Conservation (phyloP, 75 land plant species). For the Cryptomeria japonica region DNA sequence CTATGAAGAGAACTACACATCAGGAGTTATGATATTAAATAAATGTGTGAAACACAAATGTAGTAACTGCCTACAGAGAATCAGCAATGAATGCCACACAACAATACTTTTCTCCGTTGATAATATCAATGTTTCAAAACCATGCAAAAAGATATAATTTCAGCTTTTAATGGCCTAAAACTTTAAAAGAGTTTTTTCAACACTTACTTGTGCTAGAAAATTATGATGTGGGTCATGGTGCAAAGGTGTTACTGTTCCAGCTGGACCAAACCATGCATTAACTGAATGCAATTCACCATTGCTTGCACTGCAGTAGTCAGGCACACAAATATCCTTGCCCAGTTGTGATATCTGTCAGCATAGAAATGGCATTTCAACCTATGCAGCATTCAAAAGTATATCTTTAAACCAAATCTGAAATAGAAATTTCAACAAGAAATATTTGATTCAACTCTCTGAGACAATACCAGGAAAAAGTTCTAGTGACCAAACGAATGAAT, state of each 20-base stretch:
- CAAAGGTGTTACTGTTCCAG: slow-evolving; percentile 94
- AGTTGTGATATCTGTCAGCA: slow-evolving; percentile 75
- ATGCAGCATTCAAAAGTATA: slow-evolving; percentile 1
- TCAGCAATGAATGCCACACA: background rate
- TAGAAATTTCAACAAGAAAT: background rate
- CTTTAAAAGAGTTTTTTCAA: background rate
- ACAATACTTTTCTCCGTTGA: background rate
- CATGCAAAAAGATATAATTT: background rate
- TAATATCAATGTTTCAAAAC: background rate
- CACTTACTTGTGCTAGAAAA: slow-evolving; percentile 82
- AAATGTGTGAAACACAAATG: background rate
- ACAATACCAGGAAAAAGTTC: background rate
- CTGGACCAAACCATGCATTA: slow-evolving; percentile 99
- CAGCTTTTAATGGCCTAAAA: background rate
- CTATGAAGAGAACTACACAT: background rate
- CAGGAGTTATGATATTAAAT: background rate
- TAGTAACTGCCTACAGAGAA: background rate
- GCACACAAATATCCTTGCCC: slow-evolving; percentile 68
- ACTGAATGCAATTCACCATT: slow-evolving; percentile 83
- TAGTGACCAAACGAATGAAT: background rate
- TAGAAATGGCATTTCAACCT: background rate
- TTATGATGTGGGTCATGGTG: slow-evolving; percentile 99
- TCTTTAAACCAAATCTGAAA: background rate
- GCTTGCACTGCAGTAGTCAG: slow-evolving; percentile 64
- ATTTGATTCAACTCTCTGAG: background rate